These are phyloP conservation scores for Stagonosporopsis cucurbitacearum DNA, from an alignment of 2,329 filamentous ascomycete species.

Conservation along the genomic window DNA sequence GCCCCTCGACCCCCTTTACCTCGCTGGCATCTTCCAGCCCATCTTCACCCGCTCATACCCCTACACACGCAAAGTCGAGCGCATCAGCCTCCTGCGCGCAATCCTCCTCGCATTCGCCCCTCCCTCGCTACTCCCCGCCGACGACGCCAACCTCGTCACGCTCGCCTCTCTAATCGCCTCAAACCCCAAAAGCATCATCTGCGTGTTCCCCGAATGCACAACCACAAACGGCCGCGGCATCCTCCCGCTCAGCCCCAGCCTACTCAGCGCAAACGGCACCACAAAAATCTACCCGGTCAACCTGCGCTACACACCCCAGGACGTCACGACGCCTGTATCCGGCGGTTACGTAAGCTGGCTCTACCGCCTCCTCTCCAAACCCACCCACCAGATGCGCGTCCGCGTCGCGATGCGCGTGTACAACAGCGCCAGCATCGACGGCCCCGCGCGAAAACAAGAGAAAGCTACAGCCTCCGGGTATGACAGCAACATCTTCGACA, in stretches of 20 bases:
- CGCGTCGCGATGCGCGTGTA: slow-evolving; percentile 80
- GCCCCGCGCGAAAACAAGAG: slow-evolving; percentile 18
- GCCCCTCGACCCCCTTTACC: slow-evolving; percentile 90
- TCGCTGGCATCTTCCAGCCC: slow-evolving; percentile 94
- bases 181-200: slow-evolving; percentile 78
- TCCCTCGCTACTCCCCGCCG: slow-evolving; percentile 52
- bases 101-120: slow-evolving; percentile 74
- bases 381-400: slow-evolving; percentile 89
- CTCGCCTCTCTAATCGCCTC: slow-evolving; percentile 63
- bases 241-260: slow-evolving; percentile 78
- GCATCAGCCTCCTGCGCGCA: slow-evolving; percentile 77
- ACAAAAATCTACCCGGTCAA: slow-evolving; percentile 89
- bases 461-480: slow-evolving; percentile 32
- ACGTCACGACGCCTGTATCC: slow-evolving; percentile 90
- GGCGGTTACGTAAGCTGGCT: slow-evolving; percentile 75
- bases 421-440: slow-evolving; percentile 40
- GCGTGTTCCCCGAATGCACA: slow-evolving; percentile 90
- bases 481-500: slow-evolving; percentile 45
- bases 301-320: slow-evolving; percentile 84
- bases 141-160: slow-evolving; percentile 42
- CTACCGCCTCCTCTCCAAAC: slow-evolving; percentile 83
- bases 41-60: slow-evolving; percentile 90
- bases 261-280: slow-evolving; percentile 70
- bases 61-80: slow-evolving; percentile 72
- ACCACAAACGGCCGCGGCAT: slow-evolving; percentile 94